These are phyloP conservation scores for Achaetomiella virescens DNA, from an alignment of 495 filamentous ascomycete species.

Conservation along the genomic window DNA sequence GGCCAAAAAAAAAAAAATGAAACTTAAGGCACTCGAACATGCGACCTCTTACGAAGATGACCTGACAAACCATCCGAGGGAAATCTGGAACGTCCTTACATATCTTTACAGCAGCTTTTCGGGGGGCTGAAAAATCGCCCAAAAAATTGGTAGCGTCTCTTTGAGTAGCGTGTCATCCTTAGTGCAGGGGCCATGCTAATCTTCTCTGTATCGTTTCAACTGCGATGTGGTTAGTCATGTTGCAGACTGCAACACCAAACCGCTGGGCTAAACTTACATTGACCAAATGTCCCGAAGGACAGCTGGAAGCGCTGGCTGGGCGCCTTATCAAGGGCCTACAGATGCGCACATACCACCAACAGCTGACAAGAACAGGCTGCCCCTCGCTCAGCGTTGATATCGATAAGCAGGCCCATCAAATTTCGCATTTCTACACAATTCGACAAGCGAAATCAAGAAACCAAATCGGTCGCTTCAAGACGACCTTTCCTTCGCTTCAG, in stretches of 20 bases:
- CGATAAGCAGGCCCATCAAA: background rate
- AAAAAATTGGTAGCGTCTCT: slow-evolving; percentile 89
- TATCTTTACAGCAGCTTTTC: too few relatives aligned
- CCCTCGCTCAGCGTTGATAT: background rate
- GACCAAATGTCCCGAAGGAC: slow-evolving; percentile 33
- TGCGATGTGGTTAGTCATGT: slow-evolving; percentile 20
- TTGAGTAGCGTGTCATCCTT: slow-evolving; percentile 99
- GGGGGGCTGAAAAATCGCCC: background rate
- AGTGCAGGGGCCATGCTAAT: slow-evolving; percentile 99
- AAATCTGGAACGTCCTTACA: too few relatives aligned
- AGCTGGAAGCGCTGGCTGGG: background rate
- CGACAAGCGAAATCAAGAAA: background rate
- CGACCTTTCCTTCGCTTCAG: background rate
- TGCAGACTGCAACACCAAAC: slow-evolving; percentile 14
- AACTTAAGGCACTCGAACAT: too few relatives aligned
- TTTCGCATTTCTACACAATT: background rate
- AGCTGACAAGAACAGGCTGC: background rate
- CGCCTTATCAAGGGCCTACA: background rate
- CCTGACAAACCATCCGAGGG: too few relatives aligned
- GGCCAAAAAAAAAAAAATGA: too few relatives aligned
- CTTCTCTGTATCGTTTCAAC: slow-evolving; percentile 60
- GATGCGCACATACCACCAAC: background rate
- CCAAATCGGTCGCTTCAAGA: background rate
- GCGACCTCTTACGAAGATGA: too few relatives aligned
- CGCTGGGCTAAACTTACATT: slow-evolving; percentile 24